Evolutionary conservation across 192 early-diverging fungal genomes (phyloP).

Genomic region (Dimargaris cristalligena): DNA sequence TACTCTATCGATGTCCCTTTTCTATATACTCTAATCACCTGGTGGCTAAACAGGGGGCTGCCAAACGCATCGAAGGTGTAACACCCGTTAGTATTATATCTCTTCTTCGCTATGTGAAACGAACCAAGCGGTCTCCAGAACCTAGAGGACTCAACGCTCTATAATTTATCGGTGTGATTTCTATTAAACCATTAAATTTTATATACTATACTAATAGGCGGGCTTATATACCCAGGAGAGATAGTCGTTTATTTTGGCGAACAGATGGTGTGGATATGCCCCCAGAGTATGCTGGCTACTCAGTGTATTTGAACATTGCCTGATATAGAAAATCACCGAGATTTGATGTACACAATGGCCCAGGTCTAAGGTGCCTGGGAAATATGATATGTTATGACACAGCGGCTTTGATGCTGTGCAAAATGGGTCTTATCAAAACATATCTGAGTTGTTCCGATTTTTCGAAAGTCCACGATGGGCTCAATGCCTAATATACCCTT

Average conservation of each 20-base stretch:
- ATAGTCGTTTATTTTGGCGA: neutral
- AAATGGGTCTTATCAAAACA: no score
- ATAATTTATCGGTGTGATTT: neutral
- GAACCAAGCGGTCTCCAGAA: neutral
- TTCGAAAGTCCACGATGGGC: no score
- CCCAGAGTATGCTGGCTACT: neutral
- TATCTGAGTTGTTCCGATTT: no score
- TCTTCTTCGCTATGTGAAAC: slow-evolving; percentile 40
- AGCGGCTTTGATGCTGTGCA: no score
- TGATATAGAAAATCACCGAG: no score
- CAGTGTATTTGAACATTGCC: no score
- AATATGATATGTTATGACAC: no score
- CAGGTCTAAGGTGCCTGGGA: no score
- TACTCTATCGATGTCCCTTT: no score
- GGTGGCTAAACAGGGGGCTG: slow-evolving; percentile 26
- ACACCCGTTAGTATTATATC: slow-evolving; percentile 58
- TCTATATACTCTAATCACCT: no score
- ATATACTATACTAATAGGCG: neutral
- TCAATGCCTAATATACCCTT: no score
- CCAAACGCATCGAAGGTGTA: slow-evolving; percentile 63
- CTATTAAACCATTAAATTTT: neutral
- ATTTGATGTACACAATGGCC: no score
- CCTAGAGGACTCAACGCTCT: neutral
- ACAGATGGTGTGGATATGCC: neutral
- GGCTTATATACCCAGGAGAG: neutral